Conservation (phyloP, 192 early-diverging fungal species). For the Tieghemiomyces parasiticus region DNA sequence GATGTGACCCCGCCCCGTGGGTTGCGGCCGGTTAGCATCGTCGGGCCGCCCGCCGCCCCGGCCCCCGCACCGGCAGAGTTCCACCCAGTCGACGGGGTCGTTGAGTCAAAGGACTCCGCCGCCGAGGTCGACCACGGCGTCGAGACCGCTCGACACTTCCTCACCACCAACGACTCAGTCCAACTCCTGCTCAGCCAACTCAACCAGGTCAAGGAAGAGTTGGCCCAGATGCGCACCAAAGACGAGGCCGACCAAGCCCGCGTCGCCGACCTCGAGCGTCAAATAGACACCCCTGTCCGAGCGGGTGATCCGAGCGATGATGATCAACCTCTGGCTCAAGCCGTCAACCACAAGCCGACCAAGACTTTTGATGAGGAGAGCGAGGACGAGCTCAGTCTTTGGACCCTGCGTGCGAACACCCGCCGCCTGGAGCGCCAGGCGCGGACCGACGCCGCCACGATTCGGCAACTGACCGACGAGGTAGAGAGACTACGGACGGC, state of each 20-base stretch:
- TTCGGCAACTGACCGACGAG: slow-evolving; percentile 2
- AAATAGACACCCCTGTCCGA: neutral
- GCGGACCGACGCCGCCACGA: neutral
- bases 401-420: slow-evolving; percentile 1
- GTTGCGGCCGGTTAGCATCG: neutral
- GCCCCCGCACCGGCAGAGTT: too few relatives aligned
- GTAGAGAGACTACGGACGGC: neutral
- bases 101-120: too few relatives aligned
- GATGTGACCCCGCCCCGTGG: neutral
- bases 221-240: neutral
- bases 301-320: too few relatives aligned
- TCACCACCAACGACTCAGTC: neutral
- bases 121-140: too few relatives aligned
- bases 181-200: neutral
- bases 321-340: too few relatives aligned
- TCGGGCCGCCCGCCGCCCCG: too few relatives aligned
- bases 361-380: too few relatives aligned
- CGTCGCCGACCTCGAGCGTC: neutral
- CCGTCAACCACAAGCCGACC: too few relatives aligned
- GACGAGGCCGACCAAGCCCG: neutral
- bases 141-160: neutral
- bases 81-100: neutral
- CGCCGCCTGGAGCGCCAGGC: slow-evolving; percentile 1
- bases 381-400: neutral
- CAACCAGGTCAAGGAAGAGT: slow-evolving; percentile 5